Evolutionary conservation across 1,284 basidiomycete genomes (phyloP).

Genomic region (Grifola frondosa): DNA sequence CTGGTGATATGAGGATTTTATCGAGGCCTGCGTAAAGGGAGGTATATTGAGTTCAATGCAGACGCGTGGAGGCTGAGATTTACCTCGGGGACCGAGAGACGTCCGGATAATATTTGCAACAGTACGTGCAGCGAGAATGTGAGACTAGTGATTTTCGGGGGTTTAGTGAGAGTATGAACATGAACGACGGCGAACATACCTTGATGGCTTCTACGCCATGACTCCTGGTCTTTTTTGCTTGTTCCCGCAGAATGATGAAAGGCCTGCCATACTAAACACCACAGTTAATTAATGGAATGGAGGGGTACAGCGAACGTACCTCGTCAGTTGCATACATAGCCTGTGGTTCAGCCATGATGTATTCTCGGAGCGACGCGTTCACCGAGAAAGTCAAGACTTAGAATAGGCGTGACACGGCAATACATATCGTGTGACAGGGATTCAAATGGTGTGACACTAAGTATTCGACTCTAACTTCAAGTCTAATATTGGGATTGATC

Average conservation of each 20-base stretch:
- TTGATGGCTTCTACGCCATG: constrained; percentile 98
- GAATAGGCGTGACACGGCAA: constrained; percentile 5
- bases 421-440: too few species aligned
- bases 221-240: constrained; percentile 90
- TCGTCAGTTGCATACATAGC: constrained; percentile 92
- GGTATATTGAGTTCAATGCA: constrained; percentile 2
- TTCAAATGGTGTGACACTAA: too few species aligned
- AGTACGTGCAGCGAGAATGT: constrained; percentile 91
- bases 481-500: constrained; percentile 1
- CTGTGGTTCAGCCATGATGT: constrained; percentile 46
- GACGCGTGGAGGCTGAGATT: constrained; percentile 15
- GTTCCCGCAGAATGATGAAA: constrained; percentile 96
- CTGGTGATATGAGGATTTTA: constrained; percentile 98
- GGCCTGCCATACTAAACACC: constrained; percentile 98
- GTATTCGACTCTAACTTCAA: not conserved
- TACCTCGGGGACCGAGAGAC: constrained; percentile 91
- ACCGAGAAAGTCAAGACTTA: constrained; percentile 1
- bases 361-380: constrained; percentile 10
- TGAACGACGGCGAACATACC: constrained; percentile 43
- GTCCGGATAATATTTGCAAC: constrained; percentile 96
- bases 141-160: constrained; percentile 69
- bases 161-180: not conserved
- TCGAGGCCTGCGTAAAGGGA: constrained; percentile 70
- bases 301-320: too few species aligned
- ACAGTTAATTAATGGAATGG: too few species aligned